Conservation (phyloP, 495 filamentous ascomycete species). For the Platismatia glauca region DNA sequence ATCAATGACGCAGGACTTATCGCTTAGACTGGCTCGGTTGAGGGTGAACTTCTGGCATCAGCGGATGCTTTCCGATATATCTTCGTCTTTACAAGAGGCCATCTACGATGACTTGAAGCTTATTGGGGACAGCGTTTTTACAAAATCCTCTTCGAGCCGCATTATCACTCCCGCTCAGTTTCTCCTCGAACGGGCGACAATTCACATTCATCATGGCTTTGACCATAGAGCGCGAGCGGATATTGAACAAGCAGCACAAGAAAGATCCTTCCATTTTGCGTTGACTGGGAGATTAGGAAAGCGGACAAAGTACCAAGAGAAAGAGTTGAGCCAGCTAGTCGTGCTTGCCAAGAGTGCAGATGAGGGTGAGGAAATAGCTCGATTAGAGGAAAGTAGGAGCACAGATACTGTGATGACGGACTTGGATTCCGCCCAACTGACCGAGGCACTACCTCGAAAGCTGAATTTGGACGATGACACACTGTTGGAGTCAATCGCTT, state of each 20-base stretch:
- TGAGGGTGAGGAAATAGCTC: conserved; percentile 7
- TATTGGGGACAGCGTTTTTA: conserved; percentile 38
- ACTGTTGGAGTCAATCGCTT: conserved; percentile 76
- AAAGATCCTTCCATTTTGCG: conserved; percentile 67
- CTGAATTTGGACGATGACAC: conserved; percentile 87
- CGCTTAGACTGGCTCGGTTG: conserved; percentile 36
- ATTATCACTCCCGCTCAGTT: conserved; percentile 42
- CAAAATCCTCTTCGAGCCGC: conserved; percentile 32
- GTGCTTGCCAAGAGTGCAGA: conserved; percentile 72
- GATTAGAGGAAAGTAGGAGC: background rate
- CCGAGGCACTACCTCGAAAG: conserved; percentile 42
- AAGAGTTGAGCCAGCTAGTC: conserved; percentile 81
- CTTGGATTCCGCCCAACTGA: background rate
- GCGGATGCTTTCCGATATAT: conserved; percentile 70
- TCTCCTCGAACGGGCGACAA: conserved; percentile 69
- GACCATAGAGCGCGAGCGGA: conserved; percentile 67
- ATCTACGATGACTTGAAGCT: conserved; percentile 45
- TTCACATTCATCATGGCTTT: conserved; percentile 77
- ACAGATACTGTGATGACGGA: background rate
- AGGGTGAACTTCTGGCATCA: conserved; percentile 81
- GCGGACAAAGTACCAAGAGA: conserved; percentile 85
- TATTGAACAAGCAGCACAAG: conserved; percentile 52
- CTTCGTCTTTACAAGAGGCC: conserved; percentile 50
- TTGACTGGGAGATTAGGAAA: conserved; percentile 83
- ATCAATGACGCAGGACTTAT: conserved; percentile 23